Percentiles rank a stretch among this genome's conserved stretches.
Conservation (phyloP, 176 grass and related monocot species). For the Zoysia pacifica region DNA sequence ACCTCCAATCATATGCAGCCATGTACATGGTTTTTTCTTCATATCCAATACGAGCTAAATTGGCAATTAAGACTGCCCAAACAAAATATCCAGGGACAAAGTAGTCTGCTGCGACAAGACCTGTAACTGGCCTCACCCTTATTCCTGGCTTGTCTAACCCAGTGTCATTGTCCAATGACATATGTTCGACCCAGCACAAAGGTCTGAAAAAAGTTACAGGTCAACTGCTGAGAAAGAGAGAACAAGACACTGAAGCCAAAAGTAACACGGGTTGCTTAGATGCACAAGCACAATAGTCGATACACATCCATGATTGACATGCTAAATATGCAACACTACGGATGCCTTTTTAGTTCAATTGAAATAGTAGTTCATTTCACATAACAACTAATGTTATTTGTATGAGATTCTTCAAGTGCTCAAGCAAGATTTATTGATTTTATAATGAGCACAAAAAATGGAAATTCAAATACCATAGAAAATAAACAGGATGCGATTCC, state of each 20-base stretch:
- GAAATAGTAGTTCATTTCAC: neutral
- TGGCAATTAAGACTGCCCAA: constrained; percentile 98
- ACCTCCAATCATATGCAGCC: constrained; percentile 99
- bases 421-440: neutral
- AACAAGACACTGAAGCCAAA: constrained; percentile 17
- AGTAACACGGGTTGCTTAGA: constrained; percentile 1
- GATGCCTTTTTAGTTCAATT: neutral
- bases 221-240: constrained; percentile 24
- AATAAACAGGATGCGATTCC: neutral
- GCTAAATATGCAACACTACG: neutral
- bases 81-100: constrained; percentile 99
- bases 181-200: constrained; percentile 96
- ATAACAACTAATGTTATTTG: neutral
- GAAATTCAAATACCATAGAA: neutral
- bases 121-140: constrained; percentile 83
- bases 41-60: constrained; percentile 94
- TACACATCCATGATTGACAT: neutral
- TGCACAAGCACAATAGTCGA: neutral
- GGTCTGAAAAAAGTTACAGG: constrained; percentile 58
- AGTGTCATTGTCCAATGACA: constrained; percentile 98
- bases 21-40: constrained; percentile 99
- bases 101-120: constrained; percentile 97
- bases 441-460: neutral
- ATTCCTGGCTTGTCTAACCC: constrained; percentile 91
- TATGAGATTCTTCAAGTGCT: neutral